Conservation (phyloP, 192 early-diverging fungal genomes). For the Obelidium mucronatum region DNA sequence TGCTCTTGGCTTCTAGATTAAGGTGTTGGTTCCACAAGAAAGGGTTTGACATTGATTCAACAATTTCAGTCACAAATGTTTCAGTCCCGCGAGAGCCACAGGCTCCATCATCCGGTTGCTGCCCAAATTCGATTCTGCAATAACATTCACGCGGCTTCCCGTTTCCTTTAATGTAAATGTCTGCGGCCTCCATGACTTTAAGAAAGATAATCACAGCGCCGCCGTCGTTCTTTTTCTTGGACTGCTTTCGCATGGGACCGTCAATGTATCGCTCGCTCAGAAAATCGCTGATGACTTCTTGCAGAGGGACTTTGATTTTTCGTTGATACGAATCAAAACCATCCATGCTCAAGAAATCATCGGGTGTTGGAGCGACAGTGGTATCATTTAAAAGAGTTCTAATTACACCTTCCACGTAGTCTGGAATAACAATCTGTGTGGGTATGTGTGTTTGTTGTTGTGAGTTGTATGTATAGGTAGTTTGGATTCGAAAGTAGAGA, state of each 20-base stretch:
- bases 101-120: constrained; percentile 35
- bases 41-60: constrained; percentile 23
- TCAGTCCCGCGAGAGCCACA: constrained; percentile 4
- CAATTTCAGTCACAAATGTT: constrained; percentile 48
- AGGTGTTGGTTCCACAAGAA: constrained; percentile 59
- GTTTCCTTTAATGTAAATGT: constrained; percentile 54
- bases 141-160: constrained; percentile 58
- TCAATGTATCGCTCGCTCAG: constrained; percentile 50
- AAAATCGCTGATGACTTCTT: constrained; percentile 51
- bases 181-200: constrained; percentile 59
- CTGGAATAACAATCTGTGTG: constrained; percentile 47
- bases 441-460: too few species aligned
- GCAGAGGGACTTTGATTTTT: constrained; percentile 36
- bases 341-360: constrained; percentile 52
- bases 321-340: constrained; percentile 49
- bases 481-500: too few species aligned
- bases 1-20: constrained; percentile 41
- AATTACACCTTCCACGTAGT: constrained; percentile 54
- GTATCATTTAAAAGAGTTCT: constrained; percentile 48
- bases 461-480: too few species aligned
- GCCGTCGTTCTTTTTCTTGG: background rate
- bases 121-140: constrained; percentile 59
- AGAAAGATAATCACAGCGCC: constrained; percentile 45
- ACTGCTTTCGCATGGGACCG: background rate
- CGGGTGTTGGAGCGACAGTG: constrained; percentile 48